A percentile compares a stretch with the other conserved stretches of the same genome.
These are phyloP conservation scores for Fusarium decemcellulare DNA, from an alignment of 2,329 filamentous ascomycete species.

Conservation along the genomic window DNA sequence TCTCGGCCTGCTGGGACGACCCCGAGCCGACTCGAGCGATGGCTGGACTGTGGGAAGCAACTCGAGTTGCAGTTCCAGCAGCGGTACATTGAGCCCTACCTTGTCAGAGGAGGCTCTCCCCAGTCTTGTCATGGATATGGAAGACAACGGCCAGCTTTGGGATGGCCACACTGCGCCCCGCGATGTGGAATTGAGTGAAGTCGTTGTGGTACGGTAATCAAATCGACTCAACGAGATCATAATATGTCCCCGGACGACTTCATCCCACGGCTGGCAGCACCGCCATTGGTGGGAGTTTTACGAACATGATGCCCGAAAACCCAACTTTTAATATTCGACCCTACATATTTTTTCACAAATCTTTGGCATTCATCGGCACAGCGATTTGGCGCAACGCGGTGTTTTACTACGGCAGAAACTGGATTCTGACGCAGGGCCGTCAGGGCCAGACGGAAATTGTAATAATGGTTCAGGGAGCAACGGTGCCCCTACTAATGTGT, in stretches of 20 bases:
- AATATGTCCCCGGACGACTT: constrained; percentile 23
- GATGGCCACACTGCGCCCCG: constrained; percentile 48
- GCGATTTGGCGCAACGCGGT: constrained; percentile 56
- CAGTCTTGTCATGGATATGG: constrained; percentile 54
- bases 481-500: constrained; percentile 46
- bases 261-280: constrained; percentile 27
- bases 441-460: constrained; percentile 45
- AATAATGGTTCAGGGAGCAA: constrained; percentile 44
- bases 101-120: constrained; percentile 60
- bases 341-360: constrained; percentile 49
- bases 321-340: constrained; percentile 51
- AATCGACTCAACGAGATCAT: constrained; percentile 10
- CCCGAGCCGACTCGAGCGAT: constrained; percentile 74
- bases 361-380: constrained; percentile 59
- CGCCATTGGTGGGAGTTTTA: constrained; percentile 36
- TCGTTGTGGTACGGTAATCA: constrained; percentile 58
- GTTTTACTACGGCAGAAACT: constrained; percentile 46
- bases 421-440: constrained; percentile 48
- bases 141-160: constrained; percentile 52
- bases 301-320: constrained; percentile 48
- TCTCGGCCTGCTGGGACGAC: constrained; percentile 61
- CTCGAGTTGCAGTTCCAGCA: constrained; percentile 71
- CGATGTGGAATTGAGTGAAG: constrained; percentile 62
- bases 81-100: constrained; percentile 65
- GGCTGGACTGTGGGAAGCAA: constrained; percentile 93